Conservation (phyloP, 768 basidiomycete genomes). For the Crassisporium funariophilum region DNA sequence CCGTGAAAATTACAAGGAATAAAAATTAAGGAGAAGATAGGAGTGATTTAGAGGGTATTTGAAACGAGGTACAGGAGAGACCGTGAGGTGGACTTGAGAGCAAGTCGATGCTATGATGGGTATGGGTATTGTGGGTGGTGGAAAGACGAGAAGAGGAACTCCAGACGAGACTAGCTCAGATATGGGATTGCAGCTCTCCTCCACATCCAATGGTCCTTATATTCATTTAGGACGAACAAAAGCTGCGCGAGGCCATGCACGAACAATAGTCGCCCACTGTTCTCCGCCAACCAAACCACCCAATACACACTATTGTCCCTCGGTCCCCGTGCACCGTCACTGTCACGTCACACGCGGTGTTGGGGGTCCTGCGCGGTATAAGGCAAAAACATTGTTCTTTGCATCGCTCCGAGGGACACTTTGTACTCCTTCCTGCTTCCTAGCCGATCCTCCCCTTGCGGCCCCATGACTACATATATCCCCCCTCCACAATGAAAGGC, state of each 20-base stretch:
- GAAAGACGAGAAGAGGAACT: slow-evolving; percentile 10
- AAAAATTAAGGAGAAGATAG: slow-evolving; percentile 5
- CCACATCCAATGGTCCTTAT: slow-evolving; percentile 19
- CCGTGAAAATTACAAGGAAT: not conserved
- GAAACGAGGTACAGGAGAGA: slow-evolving; percentile 6
- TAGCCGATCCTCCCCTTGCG: no score
- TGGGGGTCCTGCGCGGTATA: no score
- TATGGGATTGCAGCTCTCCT: slow-evolving; percentile 15
- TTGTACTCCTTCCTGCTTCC: no score
- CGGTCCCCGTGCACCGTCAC: not conserved
- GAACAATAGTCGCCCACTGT: slow-evolving; percentile 19
- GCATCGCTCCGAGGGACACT: no score
- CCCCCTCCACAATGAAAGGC: no score
- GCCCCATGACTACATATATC: no score
- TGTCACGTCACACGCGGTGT: slow-evolving; percentile 17
- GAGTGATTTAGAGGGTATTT: slow-evolving; percentile 11
- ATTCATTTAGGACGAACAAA: slow-evolving; percentile 16
- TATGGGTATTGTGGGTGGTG: slow-evolving; percentile 10
- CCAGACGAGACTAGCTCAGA: slow-evolving; percentile 35
- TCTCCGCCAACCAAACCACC: slow-evolving; percentile 2
- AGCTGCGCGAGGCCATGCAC: not conserved
- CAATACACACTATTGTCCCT: slow-evolving; percentile 12
- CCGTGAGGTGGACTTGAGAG: slow-evolving; percentile 1
- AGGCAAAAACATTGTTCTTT: no score
- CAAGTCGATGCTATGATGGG: slow-evolving; percentile 11